These are phyloP conservation scores for Monosporascus sp. DNA, from an alignment of 2,329 filamentous ascomycete species.

Conservation along the genomic window DNA sequence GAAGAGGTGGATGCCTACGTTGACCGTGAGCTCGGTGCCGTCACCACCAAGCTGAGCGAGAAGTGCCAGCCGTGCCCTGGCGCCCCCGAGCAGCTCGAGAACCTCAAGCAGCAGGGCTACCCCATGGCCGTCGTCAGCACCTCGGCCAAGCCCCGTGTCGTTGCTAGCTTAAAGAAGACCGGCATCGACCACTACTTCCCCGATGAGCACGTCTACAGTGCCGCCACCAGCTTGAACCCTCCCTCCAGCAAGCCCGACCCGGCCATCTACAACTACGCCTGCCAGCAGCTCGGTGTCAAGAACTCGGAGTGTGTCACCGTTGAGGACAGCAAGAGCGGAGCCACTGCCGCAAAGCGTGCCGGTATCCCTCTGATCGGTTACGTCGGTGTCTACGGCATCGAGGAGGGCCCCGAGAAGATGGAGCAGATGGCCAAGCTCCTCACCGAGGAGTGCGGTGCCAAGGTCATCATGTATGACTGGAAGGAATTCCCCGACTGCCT, in stretches of 20 bases:
- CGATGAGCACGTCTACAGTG: constrained; percentile 62
- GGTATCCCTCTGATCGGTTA: constrained; percentile 68
- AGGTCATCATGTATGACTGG: constrained; percentile 46
- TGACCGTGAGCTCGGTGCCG: constrained; percentile 60
- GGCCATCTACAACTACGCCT: constrained; percentile 66
- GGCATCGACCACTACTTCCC: constrained; percentile 65
- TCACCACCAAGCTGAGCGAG: constrained; percentile 62
- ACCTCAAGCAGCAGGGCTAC: constrained; percentile 54
- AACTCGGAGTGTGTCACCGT: constrained; percentile 62
- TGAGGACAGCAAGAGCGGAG: constrained; percentile 69
- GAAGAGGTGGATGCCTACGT: constrained; percentile 63
- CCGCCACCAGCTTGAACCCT: constrained; percentile 59
- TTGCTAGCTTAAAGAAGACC: constrained; percentile 63
- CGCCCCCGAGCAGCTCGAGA: constrained; percentile 52
- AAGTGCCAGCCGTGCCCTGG: constrained; percentile 58
- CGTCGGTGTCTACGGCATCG: constrained; percentile 51
- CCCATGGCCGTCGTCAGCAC: constrained; percentile 66
- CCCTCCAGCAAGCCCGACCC: constrained; percentile 74
- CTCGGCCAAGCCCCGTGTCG: constrained; percentile 62
- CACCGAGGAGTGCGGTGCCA: constrained; percentile 43
- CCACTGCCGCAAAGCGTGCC: constrained; percentile 63
- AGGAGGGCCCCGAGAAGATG: constrained; percentile 42
- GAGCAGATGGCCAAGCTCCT: constrained; percentile 51
- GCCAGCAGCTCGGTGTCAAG: constrained; percentile 59
- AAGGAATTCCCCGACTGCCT: constrained; percentile 33